Conservation (phyloP, 1,284 basidiomycete species). For the Pseudozyma tsukubaensis region DNA sequence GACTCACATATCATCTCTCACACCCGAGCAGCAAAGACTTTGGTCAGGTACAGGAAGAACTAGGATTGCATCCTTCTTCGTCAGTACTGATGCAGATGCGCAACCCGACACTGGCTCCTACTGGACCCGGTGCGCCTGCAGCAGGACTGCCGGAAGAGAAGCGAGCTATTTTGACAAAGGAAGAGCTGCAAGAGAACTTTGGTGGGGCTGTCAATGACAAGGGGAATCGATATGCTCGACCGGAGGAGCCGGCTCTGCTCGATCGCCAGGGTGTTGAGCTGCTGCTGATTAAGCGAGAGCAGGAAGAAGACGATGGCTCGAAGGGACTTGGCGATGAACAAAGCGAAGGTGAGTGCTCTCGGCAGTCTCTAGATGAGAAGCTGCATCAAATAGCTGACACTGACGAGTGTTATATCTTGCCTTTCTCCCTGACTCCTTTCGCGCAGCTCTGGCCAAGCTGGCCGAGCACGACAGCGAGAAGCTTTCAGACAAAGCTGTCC, state of each 20-base stretch:
- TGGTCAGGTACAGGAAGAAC: conserved; percentile 52
- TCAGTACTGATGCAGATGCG: conserved; percentile 52
- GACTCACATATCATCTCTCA: conserved; percentile 52
- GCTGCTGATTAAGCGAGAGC: conserved; percentile 47
- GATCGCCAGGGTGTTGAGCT: conserved; percentile 56
- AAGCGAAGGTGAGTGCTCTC: conserved; percentile 25
- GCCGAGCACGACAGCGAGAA: conserved; percentile 24
- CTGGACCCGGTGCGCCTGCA: conserved; percentile 40
- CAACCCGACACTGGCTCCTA: conserved; percentile 53
- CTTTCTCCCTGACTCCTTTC: background rate
- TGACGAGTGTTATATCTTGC: background rate
- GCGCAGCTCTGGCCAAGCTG: conserved; percentile 26
- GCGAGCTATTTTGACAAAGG: conserved; percentile 46
- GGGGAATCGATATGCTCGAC: conserved; percentile 52
- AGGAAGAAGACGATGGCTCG: conserved; percentile 45
- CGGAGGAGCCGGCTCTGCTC: conserved; percentile 45
- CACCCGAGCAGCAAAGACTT: conserved; percentile 51
- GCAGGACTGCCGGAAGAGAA: conserved; percentile 43
- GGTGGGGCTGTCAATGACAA: conserved; percentile 49
- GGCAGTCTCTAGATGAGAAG: background rate
- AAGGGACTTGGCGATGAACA: conserved; percentile 51
- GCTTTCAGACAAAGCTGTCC: conserved; percentile 41
- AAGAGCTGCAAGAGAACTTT: conserved; percentile 53
- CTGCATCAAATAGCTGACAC: background rate
- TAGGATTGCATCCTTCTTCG: conserved; percentile 46